Evolutionary conservation across 352 stramenopile genomes (phyloP).

Genomic region (Phytophthora podocarpi): DNA sequence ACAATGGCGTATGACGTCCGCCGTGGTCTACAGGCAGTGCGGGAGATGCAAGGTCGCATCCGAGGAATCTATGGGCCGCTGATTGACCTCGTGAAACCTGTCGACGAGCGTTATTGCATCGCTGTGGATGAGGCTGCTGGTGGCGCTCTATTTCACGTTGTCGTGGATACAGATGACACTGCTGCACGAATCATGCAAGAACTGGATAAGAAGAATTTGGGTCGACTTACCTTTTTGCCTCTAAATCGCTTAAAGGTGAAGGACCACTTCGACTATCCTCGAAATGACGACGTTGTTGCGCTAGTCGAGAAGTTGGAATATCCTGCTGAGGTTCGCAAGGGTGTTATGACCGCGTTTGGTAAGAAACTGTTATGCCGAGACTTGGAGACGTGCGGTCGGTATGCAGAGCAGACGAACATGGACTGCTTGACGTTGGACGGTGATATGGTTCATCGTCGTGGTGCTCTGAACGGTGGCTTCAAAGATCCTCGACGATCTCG

Average conservation of each 20-base stretch:
- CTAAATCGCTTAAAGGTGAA: slow-evolving; percentile 91
- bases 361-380: slow-evolving; percentile 97
- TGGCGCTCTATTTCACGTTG: slow-evolving; percentile 97
- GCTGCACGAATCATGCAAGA: slow-evolving; percentile 94
- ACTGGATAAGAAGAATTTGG: slow-evolving; percentile 93
- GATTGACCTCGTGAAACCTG: slow-evolving; percentile 94
- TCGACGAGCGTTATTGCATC: slow-evolving; percentile 92
- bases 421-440: slow-evolving; percentile 99
- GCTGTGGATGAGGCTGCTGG: slow-evolving; percentile 96
- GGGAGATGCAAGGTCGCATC: slow-evolving; percentile 88
- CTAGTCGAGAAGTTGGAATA: slow-evolving; percentile 90
- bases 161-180: slow-evolving; percentile 98
- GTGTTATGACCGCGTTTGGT: slow-evolving; percentile 96
- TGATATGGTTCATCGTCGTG: slow-evolving; percentile 96
- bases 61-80: slow-evolving; percentile 94
- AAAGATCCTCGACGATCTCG: slow-evolving; percentile 90
- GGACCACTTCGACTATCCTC: slow-evolving; percentile 73
- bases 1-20: slow-evolving; percentile 90
- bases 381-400: slow-evolving; percentile 89
- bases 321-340: slow-evolving; percentile 84
- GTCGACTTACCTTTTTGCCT: slow-evolving; percentile 98
- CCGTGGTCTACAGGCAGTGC: slow-evolving; percentile 80
- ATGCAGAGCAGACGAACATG: slow-evolving; percentile 89
- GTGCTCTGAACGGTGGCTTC: slow-evolving; percentile 97
- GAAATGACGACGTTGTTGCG: slow-evolving; percentile 84